These are phyloP conservation scores for Colletotrichum truncatum DNA, from an alignment of 2,329 filamentous ascomycete genomes.

Conservation along the genomic window DNA sequence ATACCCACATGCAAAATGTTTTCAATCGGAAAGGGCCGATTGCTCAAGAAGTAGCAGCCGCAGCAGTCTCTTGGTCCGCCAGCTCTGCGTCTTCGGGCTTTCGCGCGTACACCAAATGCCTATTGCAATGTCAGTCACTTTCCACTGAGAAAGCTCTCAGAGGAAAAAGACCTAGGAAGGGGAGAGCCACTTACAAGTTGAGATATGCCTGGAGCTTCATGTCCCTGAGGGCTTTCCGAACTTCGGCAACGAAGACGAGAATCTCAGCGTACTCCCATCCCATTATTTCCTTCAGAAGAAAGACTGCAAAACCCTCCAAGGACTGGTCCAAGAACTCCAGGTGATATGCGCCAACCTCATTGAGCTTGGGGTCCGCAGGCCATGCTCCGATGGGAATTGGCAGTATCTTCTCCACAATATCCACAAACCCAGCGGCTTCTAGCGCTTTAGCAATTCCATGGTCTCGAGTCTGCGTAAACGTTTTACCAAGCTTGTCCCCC, in stretches of 20 bases:
- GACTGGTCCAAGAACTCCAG: conserved; percentile 34
- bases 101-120: background rate
- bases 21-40: too few species aligned
- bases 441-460: conserved; percentile 32
- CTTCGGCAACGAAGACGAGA: background rate
- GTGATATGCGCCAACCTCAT: conserved; percentile 30
- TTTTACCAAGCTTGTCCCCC: conserved; percentile 39
- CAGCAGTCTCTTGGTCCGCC: too few species aligned
- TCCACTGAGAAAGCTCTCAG: background rate
- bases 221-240: background rate
- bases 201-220: background rate
- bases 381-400: conserved; percentile 30
- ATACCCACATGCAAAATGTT: too few species aligned
- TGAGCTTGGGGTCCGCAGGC: conserved; percentile 12
- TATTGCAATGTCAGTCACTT: background rate
- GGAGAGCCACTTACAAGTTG: background rate
- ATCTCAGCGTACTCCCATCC: conserved; percentile 15
- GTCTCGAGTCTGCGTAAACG: conserved; percentile 37
- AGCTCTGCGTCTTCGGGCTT: background rate
- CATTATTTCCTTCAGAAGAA: conserved; percentile 39
- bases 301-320: conserved; percentile 39
- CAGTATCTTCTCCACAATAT: conserved; percentile 26
- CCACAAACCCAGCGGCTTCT: conserved; percentile 35
- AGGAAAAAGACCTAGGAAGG: too few species aligned
- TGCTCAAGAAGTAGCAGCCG: too few species aligned